Conservation (phyloP, 1,284 basidiomycete species). For the Ustilago bromivora region DNA sequence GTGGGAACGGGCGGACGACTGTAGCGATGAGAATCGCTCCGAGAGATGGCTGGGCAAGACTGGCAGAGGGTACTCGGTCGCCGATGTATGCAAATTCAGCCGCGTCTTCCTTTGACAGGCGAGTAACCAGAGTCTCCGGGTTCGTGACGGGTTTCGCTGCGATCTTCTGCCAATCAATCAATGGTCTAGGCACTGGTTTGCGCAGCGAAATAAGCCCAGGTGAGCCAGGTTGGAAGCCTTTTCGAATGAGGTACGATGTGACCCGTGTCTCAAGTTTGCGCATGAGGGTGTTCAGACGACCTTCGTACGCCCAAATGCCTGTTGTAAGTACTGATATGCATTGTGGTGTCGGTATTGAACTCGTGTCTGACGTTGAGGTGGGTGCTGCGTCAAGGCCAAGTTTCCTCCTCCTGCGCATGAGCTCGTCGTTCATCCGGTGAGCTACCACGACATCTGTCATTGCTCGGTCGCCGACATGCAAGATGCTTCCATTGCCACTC, state of each 20-base stretch:
- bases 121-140: neutral
- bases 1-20: conserved; percentile 34
- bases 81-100: conserved; percentile 26
- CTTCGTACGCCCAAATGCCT: conserved; percentile 64
- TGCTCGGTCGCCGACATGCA: conserved; percentile 88
- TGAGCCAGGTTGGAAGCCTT: conserved; percentile 47
- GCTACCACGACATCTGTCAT: conserved; percentile 91
- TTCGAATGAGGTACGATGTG: conserved; percentile 35
- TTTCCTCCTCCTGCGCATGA: conserved; percentile 30
- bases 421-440: conserved; percentile 73
- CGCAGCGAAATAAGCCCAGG: conserved; percentile 28
- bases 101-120: neutral
- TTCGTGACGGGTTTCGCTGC: neutral
- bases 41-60: conserved; percentile 21
- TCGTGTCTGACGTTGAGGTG: neutral
- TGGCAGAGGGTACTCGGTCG: conserved; percentile 21
- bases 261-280: conserved; percentile 58
- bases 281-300: conserved; percentile 64
- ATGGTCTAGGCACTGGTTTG: neutral
- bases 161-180: conserved; percentile 34
- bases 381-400: conserved; percentile 49
- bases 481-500: conserved; percentile 72
- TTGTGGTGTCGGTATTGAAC: conserved; percentile 16
- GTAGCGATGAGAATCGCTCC: conserved; percentile 29
- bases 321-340: conserved; percentile 69